phyloP scores from a whole-genome alignment of 345 rosid species.

The Aquilaria yunnanensis region DNA sequence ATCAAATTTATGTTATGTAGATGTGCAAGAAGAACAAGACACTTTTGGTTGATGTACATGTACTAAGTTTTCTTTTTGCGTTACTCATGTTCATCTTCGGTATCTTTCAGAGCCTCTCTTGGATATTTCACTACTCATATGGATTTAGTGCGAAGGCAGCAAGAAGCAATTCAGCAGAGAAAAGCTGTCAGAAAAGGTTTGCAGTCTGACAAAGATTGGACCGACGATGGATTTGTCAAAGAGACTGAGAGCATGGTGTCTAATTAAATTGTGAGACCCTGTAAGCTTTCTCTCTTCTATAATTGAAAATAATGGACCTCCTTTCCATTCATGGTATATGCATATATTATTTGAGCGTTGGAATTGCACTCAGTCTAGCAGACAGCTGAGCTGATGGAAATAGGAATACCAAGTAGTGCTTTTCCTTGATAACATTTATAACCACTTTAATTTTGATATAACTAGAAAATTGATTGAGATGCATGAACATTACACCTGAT shows the following conservation, averaged over 20 bases:
- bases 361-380: no score
- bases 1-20: not conserved
- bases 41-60: not conserved
- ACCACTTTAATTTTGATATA: no score
- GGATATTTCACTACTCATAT: conserved; percentile 88
- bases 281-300: conserved; percentile 12
- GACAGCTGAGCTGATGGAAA: no score
- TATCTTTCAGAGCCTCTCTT: conserved; percentile 54
- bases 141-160: conserved; percentile 74
- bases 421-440: no score
- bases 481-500: no score
- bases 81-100: not conserved
- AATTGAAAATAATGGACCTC: conserved; percentile 10
- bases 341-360: not conserved
- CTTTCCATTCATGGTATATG: not conserved
- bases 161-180: conserved; percentile 75
- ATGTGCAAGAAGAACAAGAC: not conserved
- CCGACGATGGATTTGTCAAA: conserved; percentile 90
- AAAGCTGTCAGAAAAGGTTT: conserved; percentile 72
- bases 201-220: conserved; percentile 96
- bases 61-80: not conserved
- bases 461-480: no score
- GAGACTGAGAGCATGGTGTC: conserved; percentile 98
- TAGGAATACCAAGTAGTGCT: not conserved
- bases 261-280: conserved; percentile 33